phyloP scores from a whole-genome alignment of 768 basidiomycete genomes.

The Termitomyces sp. region DNA sequence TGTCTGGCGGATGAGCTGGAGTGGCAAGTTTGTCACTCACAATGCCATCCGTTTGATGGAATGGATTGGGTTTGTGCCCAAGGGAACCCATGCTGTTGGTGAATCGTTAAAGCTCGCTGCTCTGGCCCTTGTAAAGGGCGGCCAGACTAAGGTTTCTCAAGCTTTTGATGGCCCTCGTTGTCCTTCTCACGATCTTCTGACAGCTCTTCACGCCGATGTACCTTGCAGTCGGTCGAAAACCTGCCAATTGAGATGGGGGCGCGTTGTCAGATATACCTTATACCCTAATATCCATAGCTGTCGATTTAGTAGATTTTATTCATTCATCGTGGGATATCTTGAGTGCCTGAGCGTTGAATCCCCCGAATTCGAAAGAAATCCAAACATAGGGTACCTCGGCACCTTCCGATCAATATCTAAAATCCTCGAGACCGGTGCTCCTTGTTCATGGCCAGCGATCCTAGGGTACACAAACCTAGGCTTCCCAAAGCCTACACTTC shows the following conservation, averaged over 20 bases:
- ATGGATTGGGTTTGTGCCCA: slow-evolving; percentile 73
- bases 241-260: slow-evolving; percentile 26
- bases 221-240: slow-evolving; percentile 58
- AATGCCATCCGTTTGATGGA: slow-evolving; percentile 75
- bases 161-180: neutral
- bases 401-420: slow-evolving; percentile 18
- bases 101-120: slow-evolving; percentile 85
- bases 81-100: slow-evolving; percentile 88
- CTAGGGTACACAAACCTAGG: slow-evolving; percentile 61
- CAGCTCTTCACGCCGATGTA: slow-evolving; percentile 91
- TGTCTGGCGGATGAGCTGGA: slow-evolving; percentile 86
- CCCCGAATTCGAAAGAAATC: slow-evolving; percentile 14
- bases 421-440: slow-evolving; percentile 9
- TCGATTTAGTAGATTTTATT: neutral
- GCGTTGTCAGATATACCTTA: slow-evolving; percentile 4
- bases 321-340: neutral
- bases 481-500: slow-evolving; percentile 61
- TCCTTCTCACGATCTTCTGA: slow-evolving; percentile 3
- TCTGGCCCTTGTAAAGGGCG: slow-evolving; percentile 75
- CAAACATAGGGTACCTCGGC: slow-evolving; percentile 27
- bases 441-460: slow-evolving; percentile 43
- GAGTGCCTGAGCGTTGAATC: neutral
- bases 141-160: slow-evolving; percentile 69
- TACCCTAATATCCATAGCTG: slow-evolving; percentile 14
- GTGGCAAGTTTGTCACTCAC: slow-evolving; percentile 81